Evolutionary conservation across 495 filamentous ascomycete genomes (phyloP), one percentile per base, ranked within the genome.

Genomic region (Rostrohypoxylon terebratum): DNA sequence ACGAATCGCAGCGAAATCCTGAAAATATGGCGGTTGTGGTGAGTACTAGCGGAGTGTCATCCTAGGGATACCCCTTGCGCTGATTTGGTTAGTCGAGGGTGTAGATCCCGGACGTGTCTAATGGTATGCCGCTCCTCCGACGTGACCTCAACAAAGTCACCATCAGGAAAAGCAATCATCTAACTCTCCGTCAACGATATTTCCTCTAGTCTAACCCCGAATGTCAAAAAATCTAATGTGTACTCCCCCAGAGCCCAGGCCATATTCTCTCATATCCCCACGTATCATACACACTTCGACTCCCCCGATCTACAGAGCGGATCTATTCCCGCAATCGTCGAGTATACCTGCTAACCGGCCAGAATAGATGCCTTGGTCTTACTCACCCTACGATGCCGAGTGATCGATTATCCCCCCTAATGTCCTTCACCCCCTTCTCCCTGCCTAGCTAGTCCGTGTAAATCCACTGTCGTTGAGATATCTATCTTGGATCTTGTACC

Each of bases 61-160:
- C 47, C 66, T 68, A 63, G 63, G 51, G 50, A 70, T 62, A 63
- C 71, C 63, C 71, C 66, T 70, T 67, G 71, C 58, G 68, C 63
- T 70, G 59, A 65, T 78, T 74, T 69, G 62, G 68, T 71, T 71
- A 71, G 72, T 71, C 47, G 69, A 74, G 60, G 63, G 68, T 61
- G 71, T 76, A 72, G 66, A 73, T 70, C 74, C 71, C 71, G 71
- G 66, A 38, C 58, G 20, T 71, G 70, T 72, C 71, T 72, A 71
- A 51, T 66, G 66, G 21, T 38, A 67, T 68, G 62, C 74, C 71
- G 74, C 70, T 69, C 69, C 73, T 72, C 73, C 70, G 70, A 68
- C 63, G 38, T 72, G 66, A 68, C 68, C 66, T 71, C 66, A 66
- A 60, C 68, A 71, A 73, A 76, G 68, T 74, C 74, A 69, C 71